Evolutionary conservation across 2,329 filamentous ascomycete genomes (phyloP).

Genomic region (Calonectria pauciramosa): DNA sequence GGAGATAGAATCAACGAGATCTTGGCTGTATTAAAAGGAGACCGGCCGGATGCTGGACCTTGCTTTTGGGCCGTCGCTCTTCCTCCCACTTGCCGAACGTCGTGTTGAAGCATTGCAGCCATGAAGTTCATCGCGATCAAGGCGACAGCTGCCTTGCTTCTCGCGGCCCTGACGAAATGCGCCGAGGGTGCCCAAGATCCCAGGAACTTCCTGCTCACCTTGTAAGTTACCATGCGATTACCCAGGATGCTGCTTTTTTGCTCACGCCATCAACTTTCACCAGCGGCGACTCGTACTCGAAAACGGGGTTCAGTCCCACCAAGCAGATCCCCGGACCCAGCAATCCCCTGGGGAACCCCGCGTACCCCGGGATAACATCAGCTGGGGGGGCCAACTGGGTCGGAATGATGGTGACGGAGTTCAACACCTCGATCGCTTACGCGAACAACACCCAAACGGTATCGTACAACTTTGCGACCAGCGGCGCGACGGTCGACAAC

Average conservation of each 20-base stretch:
- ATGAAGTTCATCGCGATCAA: not conserved
- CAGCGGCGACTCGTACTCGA: constrained; percentile 1
- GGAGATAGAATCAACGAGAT: not conserved
- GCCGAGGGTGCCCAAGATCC: not conserved
- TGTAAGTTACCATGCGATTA: not conserved
- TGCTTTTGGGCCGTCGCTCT: not conserved
- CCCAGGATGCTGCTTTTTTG: not conserved
- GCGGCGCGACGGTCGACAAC: not conserved
- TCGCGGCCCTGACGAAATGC: not conserved
- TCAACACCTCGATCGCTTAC: not conserved
- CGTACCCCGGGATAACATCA: not conserved
- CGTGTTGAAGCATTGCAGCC: not conserved
- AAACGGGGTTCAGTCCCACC: not conserved
- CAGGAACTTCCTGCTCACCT: not conserved
- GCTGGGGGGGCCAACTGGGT: not conserved
- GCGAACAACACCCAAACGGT: not conserved
- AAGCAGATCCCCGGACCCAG: not conserved
- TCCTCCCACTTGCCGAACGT: not conserved
- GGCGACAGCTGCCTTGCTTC: not conserved
- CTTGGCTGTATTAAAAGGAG: not conserved
- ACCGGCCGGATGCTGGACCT: not conserved
- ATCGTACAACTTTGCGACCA: not conserved
- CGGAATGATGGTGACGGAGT: not conserved
- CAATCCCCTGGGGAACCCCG: not conserved
- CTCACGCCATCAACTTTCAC: not conserved